These are phyloP conservation scores for Ormosia semicastrata DNA, from an alignment of 306 rosid genomes.

Conservation along the genomic window DNA sequence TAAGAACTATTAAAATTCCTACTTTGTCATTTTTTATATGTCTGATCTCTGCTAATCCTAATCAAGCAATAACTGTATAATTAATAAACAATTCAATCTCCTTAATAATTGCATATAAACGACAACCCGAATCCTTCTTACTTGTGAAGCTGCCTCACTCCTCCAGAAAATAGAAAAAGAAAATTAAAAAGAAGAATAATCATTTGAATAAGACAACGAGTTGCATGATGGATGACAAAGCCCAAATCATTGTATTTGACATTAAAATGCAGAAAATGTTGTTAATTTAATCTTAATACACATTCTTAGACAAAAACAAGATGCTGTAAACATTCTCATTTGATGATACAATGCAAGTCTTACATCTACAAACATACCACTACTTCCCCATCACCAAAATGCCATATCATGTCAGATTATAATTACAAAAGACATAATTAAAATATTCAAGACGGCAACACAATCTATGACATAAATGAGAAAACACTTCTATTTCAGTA, in stretches of 20 bases:
- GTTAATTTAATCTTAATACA: neutral
- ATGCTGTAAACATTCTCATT: neutral
- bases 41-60: neutral
- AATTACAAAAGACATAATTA: neutral
- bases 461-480: neutral
- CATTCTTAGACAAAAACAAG: conserved; percentile 1
- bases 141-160: neutral
- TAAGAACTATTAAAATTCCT: neutral
- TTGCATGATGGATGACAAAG: neutral
- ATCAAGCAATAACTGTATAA: neutral
- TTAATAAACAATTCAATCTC: neutral
- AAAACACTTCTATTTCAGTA: neutral
- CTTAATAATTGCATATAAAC: neutral
- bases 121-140: neutral
- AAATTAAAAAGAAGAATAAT: neutral
- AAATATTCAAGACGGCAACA: neutral
- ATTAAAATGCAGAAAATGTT: neutral
- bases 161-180: neutral
- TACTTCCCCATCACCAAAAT: neutral
- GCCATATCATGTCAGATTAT: neutral
- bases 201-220: neutral
- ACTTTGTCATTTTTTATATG: neutral
- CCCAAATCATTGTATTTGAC: neutral
- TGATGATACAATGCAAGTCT: neutral
- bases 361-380: neutral